A percentile compares a stretch with the other conserved stretches of the same genome.
Evolutionary conservation across 23 red algal species (phyloP).

Genomic region (Pyropia yezoensis): DNA sequence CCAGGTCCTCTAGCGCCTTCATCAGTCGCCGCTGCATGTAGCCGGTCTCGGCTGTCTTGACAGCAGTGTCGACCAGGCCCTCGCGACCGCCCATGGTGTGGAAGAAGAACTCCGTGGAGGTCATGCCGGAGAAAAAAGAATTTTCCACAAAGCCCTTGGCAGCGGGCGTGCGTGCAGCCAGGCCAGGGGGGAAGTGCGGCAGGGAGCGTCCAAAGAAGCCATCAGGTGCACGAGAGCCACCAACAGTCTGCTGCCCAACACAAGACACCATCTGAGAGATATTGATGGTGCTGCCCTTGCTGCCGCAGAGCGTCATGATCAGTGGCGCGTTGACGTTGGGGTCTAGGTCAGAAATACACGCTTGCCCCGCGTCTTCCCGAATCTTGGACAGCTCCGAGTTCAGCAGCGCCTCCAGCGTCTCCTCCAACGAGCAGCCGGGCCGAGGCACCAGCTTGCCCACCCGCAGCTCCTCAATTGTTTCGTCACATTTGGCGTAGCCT

Average conservation of each 20-base stretch:
- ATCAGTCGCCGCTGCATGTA: conserved; percentile 84
- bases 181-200: conserved; percentile 82
- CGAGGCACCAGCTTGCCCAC: conserved; percentile 48
- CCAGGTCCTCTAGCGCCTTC: conserved; percentile 93
- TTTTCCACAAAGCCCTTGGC: conserved; percentile 97
- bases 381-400: conserved; percentile 66
- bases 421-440: conserved; percentile 73
- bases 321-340: conserved; percentile 64
- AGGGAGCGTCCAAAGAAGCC: conserved; percentile 84
- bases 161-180: conserved; percentile 50
- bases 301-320: conserved; percentile 88
- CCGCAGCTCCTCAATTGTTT: conserved; percentile 38
- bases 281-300: conserved; percentile 94
- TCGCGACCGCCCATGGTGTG: conserved; percentile 93
- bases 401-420: conserved; percentile 86
- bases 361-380: conserved; percentile 63
- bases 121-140: conserved; percentile 92
- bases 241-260: conserved; percentile 95
- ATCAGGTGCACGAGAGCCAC: conserved; percentile 69
- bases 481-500: conserved; percentile 44
- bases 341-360: conserved; percentile 49
- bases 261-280: conserved; percentile 99
- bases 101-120: conserved; percentile 95
- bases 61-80: conserved; percentile 95
- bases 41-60: conserved; percentile 97